phyloP scores from a whole-genome alignment of 2,329 filamentous ascomycete species.

The Alternaria conjuncta region DNA sequence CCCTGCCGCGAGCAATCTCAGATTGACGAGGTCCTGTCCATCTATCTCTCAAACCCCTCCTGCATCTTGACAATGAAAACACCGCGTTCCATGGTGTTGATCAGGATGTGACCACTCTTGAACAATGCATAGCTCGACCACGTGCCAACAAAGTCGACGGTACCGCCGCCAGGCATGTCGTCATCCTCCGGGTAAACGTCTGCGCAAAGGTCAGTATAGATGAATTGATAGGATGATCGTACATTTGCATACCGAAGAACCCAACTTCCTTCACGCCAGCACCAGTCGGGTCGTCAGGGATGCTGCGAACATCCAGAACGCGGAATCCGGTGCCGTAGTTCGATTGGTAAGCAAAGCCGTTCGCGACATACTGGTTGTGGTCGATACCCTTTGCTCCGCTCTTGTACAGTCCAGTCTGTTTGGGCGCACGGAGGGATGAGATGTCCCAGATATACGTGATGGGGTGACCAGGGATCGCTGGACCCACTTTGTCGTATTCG shows the following conservation, averaged over 20 bases:
- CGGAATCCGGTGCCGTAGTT: constrained; percentile 54
- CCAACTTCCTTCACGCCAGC: constrained; percentile 51
- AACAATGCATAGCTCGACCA: constrained; percentile 53
- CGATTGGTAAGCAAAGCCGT: constrained; percentile 52
- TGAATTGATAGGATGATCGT: neutral
- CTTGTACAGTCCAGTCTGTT: constrained; percentile 54
- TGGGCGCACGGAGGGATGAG: constrained; percentile 39
- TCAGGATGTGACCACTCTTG: constrained; percentile 49
- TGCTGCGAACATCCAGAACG: constrained; percentile 51
- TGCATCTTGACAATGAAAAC: constrained; percentile 47
- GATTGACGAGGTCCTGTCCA: neutral
- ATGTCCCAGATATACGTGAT: constrained; percentile 52
- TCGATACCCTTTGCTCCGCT: constrained; percentile 50
- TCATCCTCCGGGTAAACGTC: constrained; percentile 55
- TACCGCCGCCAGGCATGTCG: constrained; percentile 46
- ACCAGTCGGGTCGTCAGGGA: constrained; percentile 50
- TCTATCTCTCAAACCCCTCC: constrained; percentile 16
- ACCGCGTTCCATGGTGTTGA: constrained; percentile 52
- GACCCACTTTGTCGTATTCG: constrained; percentile 47
- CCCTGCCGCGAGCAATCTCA: neutral
- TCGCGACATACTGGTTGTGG: constrained; percentile 57
- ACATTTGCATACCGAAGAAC: constrained; percentile 42
- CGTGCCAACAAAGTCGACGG: constrained; percentile 52
- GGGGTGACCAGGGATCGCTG: constrained; percentile 42
- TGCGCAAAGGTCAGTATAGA: constrained; percentile 6